Base-by-base conservation (phyloP, 495 filamentous ascomycete genomes). In the Baudoinia panamericana region DNA sequence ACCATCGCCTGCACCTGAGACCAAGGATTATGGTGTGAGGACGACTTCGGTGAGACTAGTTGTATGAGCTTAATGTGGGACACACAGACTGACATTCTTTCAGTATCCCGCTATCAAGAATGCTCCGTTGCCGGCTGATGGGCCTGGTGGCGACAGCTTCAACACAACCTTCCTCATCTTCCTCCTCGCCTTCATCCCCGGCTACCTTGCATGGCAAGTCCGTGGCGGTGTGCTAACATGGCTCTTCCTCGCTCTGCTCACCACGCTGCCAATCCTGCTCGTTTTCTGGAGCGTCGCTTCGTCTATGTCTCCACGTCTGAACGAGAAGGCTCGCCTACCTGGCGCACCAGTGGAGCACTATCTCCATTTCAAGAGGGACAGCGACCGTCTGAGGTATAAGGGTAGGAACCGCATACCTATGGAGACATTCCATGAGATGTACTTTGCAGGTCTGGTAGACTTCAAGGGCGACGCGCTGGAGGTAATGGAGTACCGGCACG, bases 391-490 rank as follows among this genome's bases (percentile, higher is more conserved):
- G 43, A 83, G 75, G 60, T 93, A 82, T 64, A 63, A 68, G 53
- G 84, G 84, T 59, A 67, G 65, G 53, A 82, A 70, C 65, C 84
- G 80, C 63, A 85, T 92, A 45, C 79, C 84, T 35, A 75, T 90
- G 69, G 72, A 83, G 63, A 85, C 80, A 30, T 92, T 92, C 66
- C 72, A 84, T 46, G 82, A 90, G 60, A 86, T 78, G 79, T 90
- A 87, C 67, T 86, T 90, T 56, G 76, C 82, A 52, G 79, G 80
- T 38, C 71, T 82, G 34, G 84, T 87, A 43, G 79, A 84, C 50
- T 84, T 90, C 67, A 90, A 86, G 54, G 82, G 81, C 38, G 84
- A 92, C 55, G 68, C 64, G 43, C 68, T 92, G 47, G 84, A 88
- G 48, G 65, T 81, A 29, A 46, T 90, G 55, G 84, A 92, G 64